Conservation (phyloP, 2,329 filamentous ascomycete species). For the Colletotrichum sp. region DNA sequence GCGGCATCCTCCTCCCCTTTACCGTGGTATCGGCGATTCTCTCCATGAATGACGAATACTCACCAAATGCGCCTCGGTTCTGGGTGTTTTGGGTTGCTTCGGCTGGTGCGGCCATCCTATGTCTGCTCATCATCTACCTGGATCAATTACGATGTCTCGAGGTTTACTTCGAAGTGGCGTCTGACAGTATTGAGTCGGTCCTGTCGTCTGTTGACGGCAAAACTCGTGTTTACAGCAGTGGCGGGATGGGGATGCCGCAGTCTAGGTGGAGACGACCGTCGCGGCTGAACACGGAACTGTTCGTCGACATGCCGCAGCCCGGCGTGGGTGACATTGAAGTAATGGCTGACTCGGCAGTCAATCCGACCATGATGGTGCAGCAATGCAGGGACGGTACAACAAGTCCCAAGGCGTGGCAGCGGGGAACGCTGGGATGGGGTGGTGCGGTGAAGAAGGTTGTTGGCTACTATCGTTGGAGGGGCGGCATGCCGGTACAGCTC, state of each 20-base stretch:
- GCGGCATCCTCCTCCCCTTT: conserved; percentile 52
- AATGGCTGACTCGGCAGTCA: conserved; percentile 20
- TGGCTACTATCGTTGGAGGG: conserved; percentile 33
- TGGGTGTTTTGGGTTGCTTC: conserved; percentile 55
- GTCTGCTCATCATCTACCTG: conserved; percentile 51
- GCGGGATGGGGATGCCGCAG: conserved; percentile 33
- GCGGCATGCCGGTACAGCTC: conserved; percentile 13
- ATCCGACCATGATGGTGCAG: conserved; percentile 34
- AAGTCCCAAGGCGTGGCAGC: conserved; percentile 43
- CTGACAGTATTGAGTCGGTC: conserved; percentile 26
- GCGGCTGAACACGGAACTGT: conserved; percentile 16
- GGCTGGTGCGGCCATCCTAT: conserved; percentile 40
- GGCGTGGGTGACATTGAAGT: conserved; percentile 22
- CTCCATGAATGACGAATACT: conserved; percentile 51
- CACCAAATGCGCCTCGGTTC: conserved; percentile 45
- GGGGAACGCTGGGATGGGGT: conserved; percentile 49
- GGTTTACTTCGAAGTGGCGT: conserved; percentile 50
- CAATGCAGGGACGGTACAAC: conserved; percentile 27
- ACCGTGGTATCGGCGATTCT: conserved; percentile 53
- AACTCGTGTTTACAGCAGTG: background rate
- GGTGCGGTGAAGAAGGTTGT: conserved; percentile 49
- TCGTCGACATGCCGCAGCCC: conserved; percentile 19
- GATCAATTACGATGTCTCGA: conserved; percentile 50
- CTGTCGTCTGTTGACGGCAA: background rate
- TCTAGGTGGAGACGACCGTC: background rate